Evolutionary conservation across 805 yeast species (phyloP).

Genomic region (Naumovozyma castellii): DNA sequence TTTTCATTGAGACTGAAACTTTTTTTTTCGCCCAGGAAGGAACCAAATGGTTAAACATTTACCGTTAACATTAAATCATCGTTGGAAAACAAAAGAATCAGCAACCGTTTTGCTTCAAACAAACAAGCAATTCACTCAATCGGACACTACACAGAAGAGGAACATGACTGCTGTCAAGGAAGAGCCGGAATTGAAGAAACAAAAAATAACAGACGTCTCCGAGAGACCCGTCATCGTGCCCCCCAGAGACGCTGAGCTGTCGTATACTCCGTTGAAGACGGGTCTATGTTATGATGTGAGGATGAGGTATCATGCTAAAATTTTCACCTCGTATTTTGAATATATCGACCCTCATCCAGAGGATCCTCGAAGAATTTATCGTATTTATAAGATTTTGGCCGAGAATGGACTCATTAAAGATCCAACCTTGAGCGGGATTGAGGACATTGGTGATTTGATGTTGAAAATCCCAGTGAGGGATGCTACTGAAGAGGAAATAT

Average conservation of each 20-base stretch:
- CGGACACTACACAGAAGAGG: too few species aligned
- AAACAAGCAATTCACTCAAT: too few species aligned
- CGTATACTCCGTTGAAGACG: slow-evolving; percentile 69
- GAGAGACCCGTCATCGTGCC: slow-evolving; percentile 44
- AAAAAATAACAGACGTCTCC: not conserved
- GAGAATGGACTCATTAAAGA: slow-evolving; percentile 87
- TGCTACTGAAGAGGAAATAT: slow-evolving; percentile 77
- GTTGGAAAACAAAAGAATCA: too few species aligned
- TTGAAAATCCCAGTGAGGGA: slow-evolving; percentile 82
- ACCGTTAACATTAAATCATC: too few species aligned
- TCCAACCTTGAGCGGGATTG: slow-evolving; percentile 55
- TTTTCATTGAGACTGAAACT: not conserved
- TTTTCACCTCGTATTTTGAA: slow-evolving; percentile 83
- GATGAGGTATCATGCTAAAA: slow-evolving; percentile 94
- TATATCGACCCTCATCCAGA: slow-evolving; percentile 98
- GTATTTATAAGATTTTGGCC: slow-evolving; percentile 86
- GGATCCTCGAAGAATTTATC: slow-evolving; percentile 91
- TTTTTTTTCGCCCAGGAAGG: not conserved
- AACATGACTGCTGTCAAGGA: too few species aligned
- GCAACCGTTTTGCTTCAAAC: too few species aligned
- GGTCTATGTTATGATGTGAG: slow-evolving; percentile 94
- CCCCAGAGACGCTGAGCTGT: slow-evolving; percentile 53
- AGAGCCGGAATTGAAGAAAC: not conserved
- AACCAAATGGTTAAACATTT: too few species aligned
- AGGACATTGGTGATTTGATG: slow-evolving; percentile 80